Evolutionary conservation across 129 eudicot species (phyloP), one percentile per base, ranked within the genome.

Genomic region (Pittosporum tobira): DNA sequence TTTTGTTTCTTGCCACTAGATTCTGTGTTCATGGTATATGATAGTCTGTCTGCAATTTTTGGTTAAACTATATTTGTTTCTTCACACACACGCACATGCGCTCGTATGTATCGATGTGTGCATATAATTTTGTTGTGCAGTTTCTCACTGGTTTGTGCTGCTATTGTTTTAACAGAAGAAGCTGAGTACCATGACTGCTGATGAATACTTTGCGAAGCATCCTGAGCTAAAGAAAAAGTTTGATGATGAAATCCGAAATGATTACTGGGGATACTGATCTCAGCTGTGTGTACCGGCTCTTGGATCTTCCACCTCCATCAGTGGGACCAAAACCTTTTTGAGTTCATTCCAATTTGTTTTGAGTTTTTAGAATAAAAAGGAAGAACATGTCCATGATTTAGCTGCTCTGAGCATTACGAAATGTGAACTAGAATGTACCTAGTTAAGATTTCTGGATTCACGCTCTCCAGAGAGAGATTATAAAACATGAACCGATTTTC

Each of bases 131-230:
- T 27, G 22, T 48, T 42, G 20, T 18, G 22, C 25, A 27, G 30
- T 4, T 37, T 37, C 43, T 37, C 43, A 37, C 7, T 46, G 37
- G 30, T 62, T 22, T 28, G 37, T 44, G 8, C 9, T 27, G 26
- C 14, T n/a, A 13, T n/a, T n/a, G n/a, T n/a, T 38, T 29, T 18
- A 30, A 69, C 81, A 88, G 96, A 54, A 59, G 56, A 80, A 84
- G 80, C 79, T 88, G 10, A 80, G 88, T 66, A 88, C 96, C 29
- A 88, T 88, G 96, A 88, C 96, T 14, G 94, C 96, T 2, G 96
- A 88, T 64, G 96, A 88, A 69, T 88, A 87, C 83, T 83, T 83
- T 29, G 96, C 36, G 63, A 87, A 87, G 85, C 94, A 84, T 66
- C 96, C 96, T 52, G 96, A 88, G 66, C 70, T 88, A 64, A 88